Base-by-base conservation (phyloP, 2,329 filamentous ascomycete genomes). In the Metarhizium anisopliae region DNA sequence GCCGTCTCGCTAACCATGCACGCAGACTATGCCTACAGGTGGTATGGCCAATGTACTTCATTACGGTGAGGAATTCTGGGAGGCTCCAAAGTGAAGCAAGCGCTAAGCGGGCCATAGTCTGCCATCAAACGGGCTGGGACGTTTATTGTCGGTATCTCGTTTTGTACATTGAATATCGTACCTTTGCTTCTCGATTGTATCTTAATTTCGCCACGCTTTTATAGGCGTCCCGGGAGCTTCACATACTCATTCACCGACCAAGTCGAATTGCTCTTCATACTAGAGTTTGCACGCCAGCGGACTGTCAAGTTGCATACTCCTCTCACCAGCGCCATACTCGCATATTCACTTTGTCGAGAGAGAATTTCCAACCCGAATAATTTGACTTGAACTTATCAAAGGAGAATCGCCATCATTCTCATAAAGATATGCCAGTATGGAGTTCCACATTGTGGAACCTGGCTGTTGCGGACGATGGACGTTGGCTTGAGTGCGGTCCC, bases 191-290 rank as follows among this genome's bases (percentile, higher is more conserved):
- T 76, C 52, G 86, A 90, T 60, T 83, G 82, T 66, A 65, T 77
- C 90, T 77, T 90, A 62, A 81, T 93, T 42, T 76, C 80, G 10
- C 70, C 84, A 10, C 82, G 89, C 20, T 94, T 95, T 68, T 80
- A 79, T 62, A 77, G 81, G 61, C 84, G 85, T 56, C 87, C 87
- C 0, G 82, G 84, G 18, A 89, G 84, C 8, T 89, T 25, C 25
- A 25, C 25, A 25, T 4, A 81, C 14, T 90, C 87, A 0, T 86
- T 94, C 58, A 74, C 83, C 32, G 89, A 93, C 70, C 88, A 89
- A 13, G 85, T 86, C 0, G 90, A 95, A 66, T 87, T 83, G 10
- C 75, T 93, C 0, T 94, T 93, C 66, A 83, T 90, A 16, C 87
- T 88, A 0, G 81, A 89, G 1, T 82, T 77, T 68, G 79, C 82